Conservation (phyloP, 306 rosid genomes). For the Prunus dulcis region DNA sequence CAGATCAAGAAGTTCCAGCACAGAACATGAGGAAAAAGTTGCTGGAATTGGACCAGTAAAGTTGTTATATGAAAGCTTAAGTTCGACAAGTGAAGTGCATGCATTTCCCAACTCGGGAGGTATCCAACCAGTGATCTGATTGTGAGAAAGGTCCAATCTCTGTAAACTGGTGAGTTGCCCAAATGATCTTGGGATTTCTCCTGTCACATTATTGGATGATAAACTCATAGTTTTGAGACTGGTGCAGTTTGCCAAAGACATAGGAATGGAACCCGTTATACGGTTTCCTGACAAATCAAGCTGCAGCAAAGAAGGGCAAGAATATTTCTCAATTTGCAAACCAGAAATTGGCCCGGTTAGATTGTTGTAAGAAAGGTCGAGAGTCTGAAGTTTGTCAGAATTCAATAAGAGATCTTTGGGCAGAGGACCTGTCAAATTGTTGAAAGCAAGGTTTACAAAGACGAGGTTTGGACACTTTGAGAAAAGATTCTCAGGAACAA, state of each 20-base stretch:
- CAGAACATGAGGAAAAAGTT: slow-evolving; percentile 62
- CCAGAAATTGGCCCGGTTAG: slow-evolving; percentile 72
- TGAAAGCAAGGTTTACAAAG: slow-evolving; percentile 59
- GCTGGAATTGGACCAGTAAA: slow-evolving; percentile 70
- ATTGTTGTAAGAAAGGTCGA: slow-evolving; percentile 81
- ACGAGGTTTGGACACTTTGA: slow-evolving; percentile 72
- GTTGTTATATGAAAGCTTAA: slow-evolving; percentile 70
- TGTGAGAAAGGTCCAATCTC: slow-evolving; percentile 70
- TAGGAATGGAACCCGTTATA: slow-evolving; percentile 60
- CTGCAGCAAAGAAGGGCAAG: slow-evolving; percentile 59
- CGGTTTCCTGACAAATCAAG: slow-evolving; percentile 70
- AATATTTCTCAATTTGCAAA: slow-evolving; percentile 39
- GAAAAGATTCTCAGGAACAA: slow-evolving; percentile 60
- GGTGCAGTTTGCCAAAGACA: slow-evolving; percentile 70
- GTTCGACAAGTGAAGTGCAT: slow-evolving; percentile 68
- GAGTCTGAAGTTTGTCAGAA: slow-evolving; percentile 56
- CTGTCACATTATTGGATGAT: slow-evolving; percentile 49
- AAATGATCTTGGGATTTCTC: slow-evolving; percentile 67
- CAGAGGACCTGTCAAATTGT: slow-evolving; percentile 70
- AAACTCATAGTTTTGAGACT: slow-evolving; percentile 55
- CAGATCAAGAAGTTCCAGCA: slow-evolving; percentile 64
- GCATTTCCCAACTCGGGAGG: slow-evolving; percentile 70
- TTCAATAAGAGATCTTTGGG: slow-evolving; percentile 55
- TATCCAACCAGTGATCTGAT: slow-evolving; percentile 84
- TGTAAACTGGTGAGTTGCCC: slow-evolving; percentile 64